phyloP scores from a whole-genome alignment of 768 basidiomycete genomes.

The Tulasnella sp. region DNA sequence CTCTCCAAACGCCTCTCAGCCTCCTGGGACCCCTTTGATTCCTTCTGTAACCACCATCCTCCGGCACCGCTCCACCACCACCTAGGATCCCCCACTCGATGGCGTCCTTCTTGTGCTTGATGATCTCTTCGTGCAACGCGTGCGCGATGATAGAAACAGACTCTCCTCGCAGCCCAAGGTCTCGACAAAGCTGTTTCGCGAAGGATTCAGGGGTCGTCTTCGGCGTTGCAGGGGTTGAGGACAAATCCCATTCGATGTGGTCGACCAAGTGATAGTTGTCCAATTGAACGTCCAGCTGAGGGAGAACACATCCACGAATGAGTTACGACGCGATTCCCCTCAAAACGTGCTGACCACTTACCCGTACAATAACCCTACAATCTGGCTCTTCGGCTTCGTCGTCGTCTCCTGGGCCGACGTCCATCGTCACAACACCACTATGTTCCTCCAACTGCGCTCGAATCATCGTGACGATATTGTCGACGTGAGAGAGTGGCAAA shows the following conservation, averaged over 20 bases:
- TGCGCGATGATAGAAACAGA: conserved; percentile 82
- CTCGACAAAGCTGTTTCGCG: conserved; percentile 62
- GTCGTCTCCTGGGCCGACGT: conserved; percentile 39
- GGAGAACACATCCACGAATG: background rate
- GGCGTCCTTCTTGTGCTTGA: conserved; percentile 91
- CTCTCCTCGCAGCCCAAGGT: conserved; percentile 81
- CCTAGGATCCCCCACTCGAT: conserved; percentile 88
- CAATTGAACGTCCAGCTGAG: conserved; percentile 95
- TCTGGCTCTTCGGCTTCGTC: conserved; percentile 35
- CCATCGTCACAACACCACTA: conserved; percentile 68
- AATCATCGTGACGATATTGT: conserved; percentile 77
- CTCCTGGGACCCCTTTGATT: conserved; percentile 55
- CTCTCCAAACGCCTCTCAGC: conserved; percentile 83
- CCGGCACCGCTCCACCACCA: conserved; percentile 43
- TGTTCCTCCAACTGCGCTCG: conserved; percentile 85
- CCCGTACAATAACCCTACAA: conserved; percentile 72
- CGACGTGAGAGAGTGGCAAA: conserved; percentile 58
- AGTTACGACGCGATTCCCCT: background rate
- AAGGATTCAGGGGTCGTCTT: conserved; percentile 70
- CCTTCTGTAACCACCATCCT: conserved; percentile 60
- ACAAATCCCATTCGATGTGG: conserved; percentile 98
- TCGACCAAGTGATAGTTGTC: conserved; percentile 83
- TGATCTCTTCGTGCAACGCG: conserved; percentile 88
- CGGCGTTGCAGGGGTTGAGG: conserved; percentile 41
- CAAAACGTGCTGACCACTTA: conserved; percentile 28